These are phyloP conservation scores for Neurospora africana DNA, from an alignment of 495 filamentous ascomycete species.

Conservation along the genomic window DNA sequence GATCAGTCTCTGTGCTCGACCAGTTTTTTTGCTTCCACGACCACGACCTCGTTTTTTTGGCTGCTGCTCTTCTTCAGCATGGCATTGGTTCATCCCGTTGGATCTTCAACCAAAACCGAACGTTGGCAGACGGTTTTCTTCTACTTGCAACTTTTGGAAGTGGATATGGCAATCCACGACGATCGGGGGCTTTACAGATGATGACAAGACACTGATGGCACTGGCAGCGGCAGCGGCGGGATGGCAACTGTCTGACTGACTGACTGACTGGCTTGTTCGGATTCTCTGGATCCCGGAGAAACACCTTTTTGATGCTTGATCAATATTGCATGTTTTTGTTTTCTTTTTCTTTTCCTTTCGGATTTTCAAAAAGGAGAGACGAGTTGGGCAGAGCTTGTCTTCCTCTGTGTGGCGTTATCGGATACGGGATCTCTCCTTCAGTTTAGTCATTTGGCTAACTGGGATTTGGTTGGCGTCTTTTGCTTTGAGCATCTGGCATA, in stretches of 20 bases:
- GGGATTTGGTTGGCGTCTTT: background rate
- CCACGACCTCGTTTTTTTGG: background rate
- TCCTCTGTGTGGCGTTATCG: background rate
- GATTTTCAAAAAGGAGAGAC: background rate
- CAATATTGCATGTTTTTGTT: background rate
- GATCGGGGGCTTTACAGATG: background rate
- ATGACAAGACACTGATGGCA: background rate
- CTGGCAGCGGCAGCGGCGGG: background rate
- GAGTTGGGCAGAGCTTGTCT: background rate
- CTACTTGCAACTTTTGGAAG: background rate
- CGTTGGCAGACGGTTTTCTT: background rate
- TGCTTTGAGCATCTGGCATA: background rate
- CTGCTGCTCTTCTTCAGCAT: background rate
- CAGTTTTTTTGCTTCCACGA: background rate
- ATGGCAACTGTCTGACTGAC: background rate
- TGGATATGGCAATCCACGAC: background rate
- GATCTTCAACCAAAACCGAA: background rate
- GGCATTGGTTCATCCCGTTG: background rate
- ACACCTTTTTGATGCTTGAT: background rate
- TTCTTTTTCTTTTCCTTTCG: background rate
- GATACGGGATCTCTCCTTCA: background rate
- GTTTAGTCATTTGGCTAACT: background rate
- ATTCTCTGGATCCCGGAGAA: background rate
- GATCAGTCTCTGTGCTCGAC: background rate
- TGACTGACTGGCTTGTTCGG: background rate